These are phyloP conservation scores for Leersia perrieri DNA, from an alignment of 176 grass and related monocot species.

Conservation along the genomic window DNA sequence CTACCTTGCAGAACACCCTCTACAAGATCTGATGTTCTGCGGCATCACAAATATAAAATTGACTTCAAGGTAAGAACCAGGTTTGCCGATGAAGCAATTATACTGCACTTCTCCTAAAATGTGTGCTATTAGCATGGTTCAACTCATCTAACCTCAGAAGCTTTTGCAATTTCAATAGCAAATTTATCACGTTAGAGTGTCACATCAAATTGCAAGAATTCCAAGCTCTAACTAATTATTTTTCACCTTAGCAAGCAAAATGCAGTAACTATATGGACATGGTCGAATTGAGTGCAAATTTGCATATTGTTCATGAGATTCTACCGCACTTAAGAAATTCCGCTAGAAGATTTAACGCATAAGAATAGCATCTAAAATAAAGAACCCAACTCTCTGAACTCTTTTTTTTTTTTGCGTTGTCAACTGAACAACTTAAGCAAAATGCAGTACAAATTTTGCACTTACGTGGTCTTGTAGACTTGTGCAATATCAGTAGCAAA, in stretches of 20 bases:
- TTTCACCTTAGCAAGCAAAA: no score
- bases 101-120: slow-evolving; percentile 8
- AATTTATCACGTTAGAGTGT: background rate
- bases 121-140: background rate
- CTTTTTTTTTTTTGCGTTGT: background rate
- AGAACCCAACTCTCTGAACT: no score
- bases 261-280: no score
- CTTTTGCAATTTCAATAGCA: background rate
- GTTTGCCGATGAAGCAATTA: background rate
- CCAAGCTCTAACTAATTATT: no score
- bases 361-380: no score
- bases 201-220: background rate
- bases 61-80: background rate
- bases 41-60: slow-evolving; percentile 22
- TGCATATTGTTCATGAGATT: no score
- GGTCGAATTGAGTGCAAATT: no score
- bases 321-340: no score
- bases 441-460: background rate
- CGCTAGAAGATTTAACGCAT: no score
- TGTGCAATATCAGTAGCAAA: no score
- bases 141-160: background rate
- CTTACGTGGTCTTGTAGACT: no score
- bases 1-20: slow-evolving; percentile 88
- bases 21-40: slow-evolving; percentile 83
- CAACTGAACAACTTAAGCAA: background rate